Percentiles rank a stretch among this genome's conserved stretches.
Conservation (phyloP, 148 eudicot species). For the Bassia scoparia region DNA sequence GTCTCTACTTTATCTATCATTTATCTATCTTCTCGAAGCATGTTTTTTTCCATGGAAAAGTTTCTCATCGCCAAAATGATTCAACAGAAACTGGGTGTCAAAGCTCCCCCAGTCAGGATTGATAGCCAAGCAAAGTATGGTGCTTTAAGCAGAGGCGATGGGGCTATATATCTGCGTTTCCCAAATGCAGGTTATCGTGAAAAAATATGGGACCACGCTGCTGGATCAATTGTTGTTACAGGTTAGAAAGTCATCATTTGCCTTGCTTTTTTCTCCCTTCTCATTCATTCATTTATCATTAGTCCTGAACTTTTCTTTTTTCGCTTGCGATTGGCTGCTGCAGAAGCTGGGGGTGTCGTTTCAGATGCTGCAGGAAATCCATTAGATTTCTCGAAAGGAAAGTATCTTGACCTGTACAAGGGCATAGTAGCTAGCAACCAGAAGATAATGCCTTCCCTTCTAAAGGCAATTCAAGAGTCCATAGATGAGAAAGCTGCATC, state of each 20-base stretch:
- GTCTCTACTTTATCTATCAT: background rate
- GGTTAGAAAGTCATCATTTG: slow-evolving; percentile 35
- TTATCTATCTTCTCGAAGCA: background rate
- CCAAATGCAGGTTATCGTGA: slow-evolving; percentile 92
- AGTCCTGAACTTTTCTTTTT: background rate
- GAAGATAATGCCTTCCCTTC: slow-evolving; percentile 77
- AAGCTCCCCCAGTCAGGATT: slow-evolving; percentile 95
- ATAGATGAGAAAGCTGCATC: slow-evolving; percentile 66
- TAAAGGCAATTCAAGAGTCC: slow-evolving; percentile 82
- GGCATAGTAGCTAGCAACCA: slow-evolving; percentile 85
- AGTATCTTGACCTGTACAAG: slow-evolving; percentile 73
- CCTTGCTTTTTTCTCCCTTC: background rate
- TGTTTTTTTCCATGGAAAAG: background rate
- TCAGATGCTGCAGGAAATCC: slow-evolving; percentile 89
- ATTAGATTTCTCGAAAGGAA: slow-evolving; percentile 85
- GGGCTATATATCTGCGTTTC: slow-evolving; percentile 89
- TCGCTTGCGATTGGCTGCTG: slow-evolving; percentile 7
- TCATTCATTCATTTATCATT: background rate
- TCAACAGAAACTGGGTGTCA: slow-evolving; percentile 86
- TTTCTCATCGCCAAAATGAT: slow-evolving; percentile 7
- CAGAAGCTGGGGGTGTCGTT: slow-evolving; percentile 95
- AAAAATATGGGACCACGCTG: slow-evolving; percentile 99
- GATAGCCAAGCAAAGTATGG: slow-evolving; percentile 99
- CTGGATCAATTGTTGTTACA: slow-evolving; percentile 84
- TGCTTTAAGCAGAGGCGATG: slow-evolving; percentile 95